These are phyloP conservation scores for Neostapfia colusana DNA, from an alignment of 176 grass and related monocot species.

Conservation along the genomic window DNA sequence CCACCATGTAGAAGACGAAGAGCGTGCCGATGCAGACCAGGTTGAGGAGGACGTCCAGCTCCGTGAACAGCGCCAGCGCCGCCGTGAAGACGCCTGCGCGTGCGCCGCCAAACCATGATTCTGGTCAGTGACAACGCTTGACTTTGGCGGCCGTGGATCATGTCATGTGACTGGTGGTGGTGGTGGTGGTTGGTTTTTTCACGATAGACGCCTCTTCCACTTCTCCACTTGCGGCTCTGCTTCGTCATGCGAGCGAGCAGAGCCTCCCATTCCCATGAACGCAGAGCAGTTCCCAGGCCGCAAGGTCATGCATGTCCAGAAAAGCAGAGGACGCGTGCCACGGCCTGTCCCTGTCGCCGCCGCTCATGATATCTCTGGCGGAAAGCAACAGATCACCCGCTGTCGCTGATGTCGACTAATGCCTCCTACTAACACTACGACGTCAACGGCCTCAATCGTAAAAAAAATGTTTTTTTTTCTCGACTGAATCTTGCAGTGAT, in stretches of 20 bases:
- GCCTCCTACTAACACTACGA: not conserved
- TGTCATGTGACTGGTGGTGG: not conserved
- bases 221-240: not conserved
- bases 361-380: not conserved
- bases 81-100: slow-evolving; percentile 52
- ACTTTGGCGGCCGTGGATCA: not conserved
- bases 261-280: slow-evolving; percentile 4
- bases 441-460: not conserved
- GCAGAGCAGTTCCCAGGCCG: not conserved
- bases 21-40: slow-evolving; percentile 95
- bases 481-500: not conserved
- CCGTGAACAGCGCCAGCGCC: slow-evolving; percentile 79
- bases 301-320: not conserved
- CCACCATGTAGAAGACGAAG: slow-evolving; percentile 99
- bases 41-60: slow-evolving; percentile 81
- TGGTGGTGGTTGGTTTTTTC: not conserved
- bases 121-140: not conserved
- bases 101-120: too few species aligned
- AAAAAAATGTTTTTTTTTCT: not conserved
- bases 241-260: not conserved
- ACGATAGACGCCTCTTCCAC: not conserved
- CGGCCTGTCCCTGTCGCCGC: slow-evolving; percentile 7
- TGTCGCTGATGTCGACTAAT: not conserved
- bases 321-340: not conserved
- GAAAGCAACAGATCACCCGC: not conserved